Base-by-base conservation (phyloP, 1,284 basidiomycete genomes). In the Pyrrhoderma noxium region DNA sequence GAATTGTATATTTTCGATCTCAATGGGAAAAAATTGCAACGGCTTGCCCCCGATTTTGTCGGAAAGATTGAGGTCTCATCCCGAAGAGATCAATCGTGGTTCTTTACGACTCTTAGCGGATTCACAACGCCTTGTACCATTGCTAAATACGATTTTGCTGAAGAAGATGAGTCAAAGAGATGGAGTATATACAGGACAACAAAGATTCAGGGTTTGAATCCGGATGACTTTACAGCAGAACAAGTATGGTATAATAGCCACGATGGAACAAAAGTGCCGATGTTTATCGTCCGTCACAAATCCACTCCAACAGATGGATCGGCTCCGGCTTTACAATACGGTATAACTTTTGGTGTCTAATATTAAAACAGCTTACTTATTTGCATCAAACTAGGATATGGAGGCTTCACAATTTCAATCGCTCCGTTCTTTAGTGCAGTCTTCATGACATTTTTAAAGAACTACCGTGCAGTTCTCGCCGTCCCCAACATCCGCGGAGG, bases 221-320 rank as follows among this genome's bases (percentile, higher is more conserved):
- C 80, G 1, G 75, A 83, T 3, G 86, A 92, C 50, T 93, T 91
- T 62, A 71, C 79, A 8, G 74, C 80, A 23, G 74, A 78, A 57
- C 90, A 93, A 67, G 77, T 88, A 8, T 90, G 88, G 80, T 90
- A 83, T 60, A 64, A 71, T 18, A 83, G 80, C 66, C 87, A 86
- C 64, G 91, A 93, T 61, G 88, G 89, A 0, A 92, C 89, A 2
- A 76, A 74, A 46, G 73, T 93, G 31, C 89, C 90, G 2, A 91
- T 93, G 88, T 93, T 92, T 62, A 76, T 93, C 53, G 88, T 92
- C 25, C 76, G 81, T 46, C 85, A 85, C 61, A 86, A 86, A 63
- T 75, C 73, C 19, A 86, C 84, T 16, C 70, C 75, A 57, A 72
- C 79, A 49, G 85, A 93, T 58, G 89, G 89, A 8, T 84, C 81